Evolutionary conservation across 371 early-diverging fungal species (phyloP).

Genomic region (Blakeslea trispora): DNA sequence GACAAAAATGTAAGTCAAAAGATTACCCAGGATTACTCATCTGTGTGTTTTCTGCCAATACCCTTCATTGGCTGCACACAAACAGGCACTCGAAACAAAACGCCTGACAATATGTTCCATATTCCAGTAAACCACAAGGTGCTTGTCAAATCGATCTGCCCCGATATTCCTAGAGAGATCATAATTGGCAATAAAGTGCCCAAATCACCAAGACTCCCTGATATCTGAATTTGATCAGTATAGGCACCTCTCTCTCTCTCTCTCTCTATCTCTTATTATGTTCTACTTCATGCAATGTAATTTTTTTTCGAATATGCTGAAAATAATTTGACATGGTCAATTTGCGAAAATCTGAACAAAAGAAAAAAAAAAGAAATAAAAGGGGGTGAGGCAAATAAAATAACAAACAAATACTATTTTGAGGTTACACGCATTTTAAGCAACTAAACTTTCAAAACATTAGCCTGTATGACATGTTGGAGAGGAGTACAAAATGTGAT

Average conservation of each 20-base stretch:
- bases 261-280: not conserved
- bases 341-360: constrained; percentile 3
- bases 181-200: constrained; percentile 89
- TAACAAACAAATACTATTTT: too few species aligned
- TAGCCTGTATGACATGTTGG: too few species aligned
- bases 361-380: constrained; percentile 7
- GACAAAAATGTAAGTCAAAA: constrained; percentile 1
- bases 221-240: constrained; percentile 36
- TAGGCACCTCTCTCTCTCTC: too few species aligned
- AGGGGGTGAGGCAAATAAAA: too few species aligned
- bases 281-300: constrained; percentile 48
- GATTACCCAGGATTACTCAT: not conserved
- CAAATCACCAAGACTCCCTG: constrained; percentile 81
- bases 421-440: too few species aligned
- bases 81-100: constrained; percentile 81
- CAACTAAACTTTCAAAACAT: too few species aligned
- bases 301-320: constrained; percentile 14
- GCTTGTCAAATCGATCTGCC: constrained; percentile 77
- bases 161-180: constrained; percentile 73
- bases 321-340: not conserved
- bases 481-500: too few species aligned
- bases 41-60: too few species aligned
- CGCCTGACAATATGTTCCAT: constrained; percentile 84
- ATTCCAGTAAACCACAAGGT: constrained; percentile 88
- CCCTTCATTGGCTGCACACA: constrained; percentile 88